These are phyloP conservation scores for Saccharomycopsis sp. DNA, from an alignment of 805 yeast species.

Conservation along the genomic window DNA sequence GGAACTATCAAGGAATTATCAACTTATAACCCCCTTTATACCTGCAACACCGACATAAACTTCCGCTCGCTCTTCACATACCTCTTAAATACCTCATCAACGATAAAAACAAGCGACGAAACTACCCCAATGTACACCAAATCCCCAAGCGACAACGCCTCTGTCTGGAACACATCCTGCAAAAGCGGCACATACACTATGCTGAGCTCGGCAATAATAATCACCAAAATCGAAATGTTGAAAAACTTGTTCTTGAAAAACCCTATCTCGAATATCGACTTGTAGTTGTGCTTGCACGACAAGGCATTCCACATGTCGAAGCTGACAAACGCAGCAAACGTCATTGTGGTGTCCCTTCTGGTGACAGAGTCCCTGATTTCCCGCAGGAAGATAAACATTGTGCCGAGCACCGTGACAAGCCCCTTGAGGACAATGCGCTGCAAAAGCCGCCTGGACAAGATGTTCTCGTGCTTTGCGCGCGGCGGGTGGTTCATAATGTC, in stretches of 20 bases:
- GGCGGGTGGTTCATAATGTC: slow-evolving; percentile 97
- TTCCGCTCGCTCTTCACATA: slow-evolving; percentile 3
- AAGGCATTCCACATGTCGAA: slow-evolving; percentile 97
- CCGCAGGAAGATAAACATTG: slow-evolving; percentile 74
- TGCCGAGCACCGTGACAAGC: slow-evolving; percentile 70
- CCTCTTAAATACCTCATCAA: slow-evolving; percentile 75
- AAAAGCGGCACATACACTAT: slow-evolving; percentile 92
- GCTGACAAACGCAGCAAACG: slow-evolving; percentile 92
- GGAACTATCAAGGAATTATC: no score
- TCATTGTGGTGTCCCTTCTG: slow-evolving; percentile 97
- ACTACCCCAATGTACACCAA: slow-evolving; percentile 52
- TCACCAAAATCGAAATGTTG: slow-evolving; percentile 84
- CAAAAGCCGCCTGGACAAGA: slow-evolving; percentile 71
- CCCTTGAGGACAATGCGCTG: slow-evolving; percentile 50
- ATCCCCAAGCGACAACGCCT: slow-evolving; percentile 71
- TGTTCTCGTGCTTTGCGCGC: slow-evolving; percentile 77
- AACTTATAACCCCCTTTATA: no score
- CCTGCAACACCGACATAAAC: background rate
- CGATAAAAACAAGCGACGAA: slow-evolving; percentile 77
- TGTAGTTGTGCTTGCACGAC: slow-evolving; percentile 82
- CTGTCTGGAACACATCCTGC: slow-evolving; percentile 91
- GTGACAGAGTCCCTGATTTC: slow-evolving; percentile 83
- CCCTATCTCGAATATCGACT: slow-evolving; percentile 79
- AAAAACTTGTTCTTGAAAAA: slow-evolving; percentile 77
- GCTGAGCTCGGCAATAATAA: slow-evolving; percentile 83